phyloP scores from a whole-genome alignment of 2,329 filamentous ascomycete species.

The Leptosphaerulina australis region DNA sequence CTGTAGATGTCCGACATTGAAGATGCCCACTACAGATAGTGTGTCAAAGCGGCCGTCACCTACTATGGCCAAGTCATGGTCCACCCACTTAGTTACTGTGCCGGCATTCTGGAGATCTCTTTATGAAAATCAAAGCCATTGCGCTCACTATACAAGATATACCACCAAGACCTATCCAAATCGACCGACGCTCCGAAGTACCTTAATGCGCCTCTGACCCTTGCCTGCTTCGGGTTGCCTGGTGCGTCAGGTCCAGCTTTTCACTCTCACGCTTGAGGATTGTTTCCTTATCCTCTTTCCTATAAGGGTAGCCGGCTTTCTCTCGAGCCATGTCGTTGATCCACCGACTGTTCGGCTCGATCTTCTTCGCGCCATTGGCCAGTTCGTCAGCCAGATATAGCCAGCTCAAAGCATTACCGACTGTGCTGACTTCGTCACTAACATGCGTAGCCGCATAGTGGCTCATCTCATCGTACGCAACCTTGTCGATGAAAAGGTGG shows the following conservation, averaged over 20 bases:
- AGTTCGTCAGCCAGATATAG: slow-evolving; percentile 76
- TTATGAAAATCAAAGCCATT: too few relatives aligned
- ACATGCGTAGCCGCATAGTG: slow-evolving; percentile 68
- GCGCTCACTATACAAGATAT: background rate
- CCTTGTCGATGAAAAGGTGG: slow-evolving; percentile 68
- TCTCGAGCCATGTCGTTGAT: slow-evolving; percentile 76
- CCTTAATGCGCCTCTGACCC: background rate
- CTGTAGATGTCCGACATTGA: too few relatives aligned
- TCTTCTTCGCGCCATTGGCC: slow-evolving; percentile 61
- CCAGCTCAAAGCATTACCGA: slow-evolving; percentile 78
- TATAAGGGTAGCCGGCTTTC: slow-evolving; percentile 65
- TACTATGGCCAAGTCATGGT: too few relatives aligned
- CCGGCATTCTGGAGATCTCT: too few relatives aligned
- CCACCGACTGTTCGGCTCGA: slow-evolving; percentile 69
- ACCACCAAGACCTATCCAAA: background rate
- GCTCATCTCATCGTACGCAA: slow-evolving; percentile 71
- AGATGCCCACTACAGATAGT: too few relatives aligned
- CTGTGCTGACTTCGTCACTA: slow-evolving; percentile 80
- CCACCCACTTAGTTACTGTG: too few relatives aligned
- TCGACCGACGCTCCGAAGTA: background rate
- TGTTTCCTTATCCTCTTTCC: slow-evolving; percentile 57
- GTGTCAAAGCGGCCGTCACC: too few relatives aligned
- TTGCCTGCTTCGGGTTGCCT: slow-evolving; percentile 2
- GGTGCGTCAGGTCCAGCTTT: slow-evolving; percentile 11
- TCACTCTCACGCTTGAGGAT: slow-evolving; percentile 16